phyloP scores from a whole-genome alignment of 177 flowering plant species.

The Vitis hybrid region DNA sequence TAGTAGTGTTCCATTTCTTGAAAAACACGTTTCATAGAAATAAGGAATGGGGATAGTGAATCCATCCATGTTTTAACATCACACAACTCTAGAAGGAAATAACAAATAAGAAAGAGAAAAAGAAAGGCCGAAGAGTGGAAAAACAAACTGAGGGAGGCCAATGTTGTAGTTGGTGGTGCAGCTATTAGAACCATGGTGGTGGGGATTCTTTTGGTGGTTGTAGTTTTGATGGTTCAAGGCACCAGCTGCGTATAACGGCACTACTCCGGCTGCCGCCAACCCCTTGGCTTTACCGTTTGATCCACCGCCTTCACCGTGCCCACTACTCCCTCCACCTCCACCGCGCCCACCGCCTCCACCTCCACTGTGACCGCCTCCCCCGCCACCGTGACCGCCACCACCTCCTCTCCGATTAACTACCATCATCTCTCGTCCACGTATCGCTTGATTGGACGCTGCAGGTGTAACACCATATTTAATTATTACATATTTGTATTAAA shows the following conservation, averaged over 20 bases:
- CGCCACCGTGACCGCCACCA: neutral
- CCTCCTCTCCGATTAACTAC: neutral
- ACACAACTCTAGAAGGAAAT: neutral
- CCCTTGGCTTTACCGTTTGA: neutral
- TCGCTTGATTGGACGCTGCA: neutral
- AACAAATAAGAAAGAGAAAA: neutral
- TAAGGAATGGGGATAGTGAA: too few species aligned
- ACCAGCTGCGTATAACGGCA: neutral
- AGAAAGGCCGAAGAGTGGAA: neutral
- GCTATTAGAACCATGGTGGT: neutral
- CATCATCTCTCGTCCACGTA: neutral
- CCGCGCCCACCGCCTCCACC: neutral
- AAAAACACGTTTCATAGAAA: too few species aligned
- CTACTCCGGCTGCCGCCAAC: neutral
- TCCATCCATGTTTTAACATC: neutral
- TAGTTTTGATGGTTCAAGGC: neutral
- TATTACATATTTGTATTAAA: too few species aligned
- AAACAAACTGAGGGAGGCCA: neutral
- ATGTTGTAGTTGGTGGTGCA: neutral
- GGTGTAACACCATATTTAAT: neutral
- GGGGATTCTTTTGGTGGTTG: neutral
- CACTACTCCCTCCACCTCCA: neutral
- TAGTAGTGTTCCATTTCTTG: too few species aligned
- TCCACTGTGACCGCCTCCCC: neutral
- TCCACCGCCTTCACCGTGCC: neutral